Evolutionary conservation across 2,329 filamentous ascomycete genomes (phyloP), one percentile per base, ranked within the genome.

Genomic region (Fusarium tuaranense): DNA sequence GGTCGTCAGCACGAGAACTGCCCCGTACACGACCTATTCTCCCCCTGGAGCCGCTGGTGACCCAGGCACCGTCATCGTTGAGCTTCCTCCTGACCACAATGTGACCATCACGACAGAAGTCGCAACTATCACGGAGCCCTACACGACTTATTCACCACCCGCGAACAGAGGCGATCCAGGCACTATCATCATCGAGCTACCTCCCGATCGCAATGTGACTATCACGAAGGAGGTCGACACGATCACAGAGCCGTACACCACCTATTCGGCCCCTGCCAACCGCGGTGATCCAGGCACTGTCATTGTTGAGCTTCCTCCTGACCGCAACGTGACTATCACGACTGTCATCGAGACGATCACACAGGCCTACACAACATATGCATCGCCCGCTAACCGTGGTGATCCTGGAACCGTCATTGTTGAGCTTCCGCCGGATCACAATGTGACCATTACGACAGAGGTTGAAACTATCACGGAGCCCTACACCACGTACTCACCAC

Each of bases 141-240:
- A 38, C 7, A 70, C 65, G 8, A 67, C 48, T 7, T 70, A 69
- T 27, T 36, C 58, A 18, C 32, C 59, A 13, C 68, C 68, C 20
- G 51, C 58, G 3, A 30, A 39, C 1, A 14, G 22, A 32, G 68
- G 68, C 7, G 68, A 70, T 16, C 68, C 68, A 10, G 68, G 68
- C 4, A 69, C 68, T 3, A 22, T 70, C 22, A 44, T 61, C 5
- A 34, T 61, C n/a, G 59, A 44, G 16, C n/a, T 41, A 14, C 59
- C 27, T 38, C 51, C 62, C 27, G 55, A 72, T 18, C 72, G 63
- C 20, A 72, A 72, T 22, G 69, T 72, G n/a, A 72, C 70, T 6
- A 34, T 72, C 10, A 72, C 69, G 22, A 59, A 16, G n/a, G 20
- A 59, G 22, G 34, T 38, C 55, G 22, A 38, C 14, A 59, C 55